Conservation (phyloP, 345 rosid genomes). For the Pugionium cornutum region DNA sequence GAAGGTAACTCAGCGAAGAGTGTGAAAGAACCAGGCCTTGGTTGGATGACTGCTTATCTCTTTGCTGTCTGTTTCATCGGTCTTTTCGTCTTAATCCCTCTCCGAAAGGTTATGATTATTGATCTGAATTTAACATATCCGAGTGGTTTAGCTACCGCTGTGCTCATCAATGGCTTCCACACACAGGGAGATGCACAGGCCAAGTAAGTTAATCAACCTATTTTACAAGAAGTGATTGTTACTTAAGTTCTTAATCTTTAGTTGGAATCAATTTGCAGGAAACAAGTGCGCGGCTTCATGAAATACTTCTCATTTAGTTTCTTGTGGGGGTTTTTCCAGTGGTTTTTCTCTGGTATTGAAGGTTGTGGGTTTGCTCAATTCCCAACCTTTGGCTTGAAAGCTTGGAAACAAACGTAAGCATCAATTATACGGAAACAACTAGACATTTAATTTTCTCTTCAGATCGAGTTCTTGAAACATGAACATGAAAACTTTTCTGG, state of each 20-base stretch:
- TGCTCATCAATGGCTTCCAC: slow-evolving; percentile 91
- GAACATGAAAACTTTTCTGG: neutral
- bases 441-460: neutral
- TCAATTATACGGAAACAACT: neutral
- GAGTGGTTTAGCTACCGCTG: slow-evolving; percentile 86
- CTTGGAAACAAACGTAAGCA: slow-evolving; percentile 75
- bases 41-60: slow-evolving; percentile 87
- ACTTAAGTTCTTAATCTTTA: neutral
- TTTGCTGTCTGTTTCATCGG: slow-evolving; percentile 84
- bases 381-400: slow-evolving; percentile 78
- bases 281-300: slow-evolving; percentile 66
- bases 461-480: slow-evolving; percentile 1
- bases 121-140: slow-evolving; percentile 82
- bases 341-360: slow-evolving; percentile 66
- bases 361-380: slow-evolving; percentile 74
- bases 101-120: slow-evolving; percentile 80
- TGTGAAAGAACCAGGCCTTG: slow-evolving; percentile 77
- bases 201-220: slow-evolving; percentile 41
- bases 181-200: slow-evolving; percentile 67
- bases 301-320: slow-evolving; percentile 69
- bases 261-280: slow-evolving; percentile 44
- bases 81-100: slow-evolving; percentile 83
- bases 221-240: slow-evolving; percentile 2
- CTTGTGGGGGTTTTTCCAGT: slow-evolving; percentile 84
- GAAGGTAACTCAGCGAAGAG: slow-evolving; percentile 63